A percentile compares a stretch with the other conserved stretches of the same genome.
Conservation (phyloP, 2,329 filamentous ascomycete species). For the Biscogniauxia marginata region DNA sequence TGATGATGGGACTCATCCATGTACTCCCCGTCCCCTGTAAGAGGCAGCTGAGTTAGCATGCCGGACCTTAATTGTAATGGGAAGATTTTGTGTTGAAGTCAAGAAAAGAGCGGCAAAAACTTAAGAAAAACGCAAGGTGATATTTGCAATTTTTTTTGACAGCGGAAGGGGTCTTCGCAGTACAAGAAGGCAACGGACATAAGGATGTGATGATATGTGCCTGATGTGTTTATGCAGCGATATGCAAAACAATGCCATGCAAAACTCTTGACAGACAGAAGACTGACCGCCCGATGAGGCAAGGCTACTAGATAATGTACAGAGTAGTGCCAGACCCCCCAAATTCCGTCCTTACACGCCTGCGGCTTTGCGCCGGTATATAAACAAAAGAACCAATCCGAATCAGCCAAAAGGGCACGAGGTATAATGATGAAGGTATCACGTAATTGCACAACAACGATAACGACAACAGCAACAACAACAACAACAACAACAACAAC, state of each 20-base stretch:
- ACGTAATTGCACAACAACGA: slow-evolving; percentile 32
- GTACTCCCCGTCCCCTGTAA: slow-evolving; percentile 61
- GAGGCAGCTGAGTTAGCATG: slow-evolving; percentile 33
- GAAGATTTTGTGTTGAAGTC: slow-evolving; percentile 14
- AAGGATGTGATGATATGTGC: slow-evolving; percentile 37
- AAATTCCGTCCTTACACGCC: slow-evolving; percentile 38
- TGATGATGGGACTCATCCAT: slow-evolving; percentile 63
- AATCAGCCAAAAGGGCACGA: slow-evolving; percentile 31
- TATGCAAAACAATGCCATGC: slow-evolving; percentile 37
- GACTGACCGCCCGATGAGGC: slow-evolving; percentile 35
- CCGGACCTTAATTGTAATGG: slow-evolving; percentile 16
- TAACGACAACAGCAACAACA: slow-evolving; percentile 28
- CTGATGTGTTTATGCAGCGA: slow-evolving; percentile 37
- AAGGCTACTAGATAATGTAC: slow-evolving; percentile 55
- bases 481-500: slow-evolving; percentile 36
- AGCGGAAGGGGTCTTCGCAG: slow-evolving; percentile 29
- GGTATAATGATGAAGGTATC: slow-evolving; percentile 38
- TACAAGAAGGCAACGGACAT: slow-evolving; percentile 32
- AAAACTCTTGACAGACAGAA: slow-evolving; percentile 38
- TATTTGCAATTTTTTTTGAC: slow-evolving; percentile 30
- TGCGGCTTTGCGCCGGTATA: slow-evolving; percentile 35
- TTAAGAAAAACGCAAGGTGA: slow-evolving; percentile 19
- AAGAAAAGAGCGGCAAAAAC: slow-evolving; percentile 19
- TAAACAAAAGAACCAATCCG: slow-evolving; percentile 34
- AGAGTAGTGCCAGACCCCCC: slow-evolving; percentile 45